phyloP scores from a whole-genome alignment of 352 stramenopile species.

The Globisporangium heterothallicum region DNA sequence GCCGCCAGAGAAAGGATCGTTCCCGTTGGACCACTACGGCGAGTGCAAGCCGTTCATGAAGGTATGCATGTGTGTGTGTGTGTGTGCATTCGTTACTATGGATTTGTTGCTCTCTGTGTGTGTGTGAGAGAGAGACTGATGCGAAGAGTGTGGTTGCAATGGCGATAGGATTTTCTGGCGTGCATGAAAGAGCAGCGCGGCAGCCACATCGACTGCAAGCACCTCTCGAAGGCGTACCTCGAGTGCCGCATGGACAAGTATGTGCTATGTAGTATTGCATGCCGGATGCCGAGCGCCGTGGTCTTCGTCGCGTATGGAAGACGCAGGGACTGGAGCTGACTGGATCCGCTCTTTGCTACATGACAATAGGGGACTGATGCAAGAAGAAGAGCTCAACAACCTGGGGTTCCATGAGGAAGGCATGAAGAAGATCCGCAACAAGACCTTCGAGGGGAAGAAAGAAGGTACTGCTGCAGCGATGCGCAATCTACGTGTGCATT shows the following conservation, averaged over 20 bases:
- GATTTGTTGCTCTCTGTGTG: too few relatives aligned
- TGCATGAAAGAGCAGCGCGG: slow-evolving; percentile 80
- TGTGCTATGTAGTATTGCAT: too few relatives aligned
- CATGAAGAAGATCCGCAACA: slow-evolving; percentile 61
- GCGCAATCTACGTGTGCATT: not conserved
- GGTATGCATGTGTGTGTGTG: slow-evolving; percentile 21
- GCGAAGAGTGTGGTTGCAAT: not conserved
- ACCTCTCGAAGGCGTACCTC: slow-evolving; percentile 82
- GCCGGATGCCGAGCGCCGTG: too few relatives aligned
- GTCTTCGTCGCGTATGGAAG: too few relatives aligned
- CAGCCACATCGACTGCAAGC: slow-evolving; percentile 89
- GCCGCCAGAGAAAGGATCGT: slow-evolving; percentile 87
- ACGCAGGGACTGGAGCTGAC: not conserved
- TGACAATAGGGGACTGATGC: slow-evolving; percentile 81
- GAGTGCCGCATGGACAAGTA: slow-evolving; percentile 89
- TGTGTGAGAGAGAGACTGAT: not conserved
- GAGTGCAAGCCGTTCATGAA: slow-evolving; percentile 88
- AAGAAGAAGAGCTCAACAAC: slow-evolving; percentile 75
- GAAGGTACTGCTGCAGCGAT: slow-evolving; percentile 30
- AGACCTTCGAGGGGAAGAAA: slow-evolving; percentile 60
- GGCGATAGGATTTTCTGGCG: slow-evolving; percentile 56
- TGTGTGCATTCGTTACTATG: not conserved
- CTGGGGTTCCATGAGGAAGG: slow-evolving; percentile 80
- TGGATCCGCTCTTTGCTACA: not conserved
- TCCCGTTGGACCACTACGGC: slow-evolving; percentile 88